phyloP scores from a whole-genome alignment of 179 eudicot genomes.

The Gypsophila paniculata region DNA sequence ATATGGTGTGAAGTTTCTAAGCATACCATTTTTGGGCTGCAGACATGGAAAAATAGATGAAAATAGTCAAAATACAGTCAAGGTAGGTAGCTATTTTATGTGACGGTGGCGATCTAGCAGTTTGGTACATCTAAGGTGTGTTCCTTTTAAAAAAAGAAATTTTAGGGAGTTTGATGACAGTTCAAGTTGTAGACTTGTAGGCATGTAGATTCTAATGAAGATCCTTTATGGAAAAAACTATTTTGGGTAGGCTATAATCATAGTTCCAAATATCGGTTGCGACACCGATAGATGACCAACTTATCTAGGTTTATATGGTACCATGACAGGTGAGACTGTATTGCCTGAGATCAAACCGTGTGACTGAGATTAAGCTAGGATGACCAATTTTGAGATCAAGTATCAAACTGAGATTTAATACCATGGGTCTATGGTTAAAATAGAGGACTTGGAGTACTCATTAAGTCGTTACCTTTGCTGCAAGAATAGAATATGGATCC shows the following conservation, averaged over 20 bases:
- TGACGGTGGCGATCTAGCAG: slow-evolving; percentile 9
- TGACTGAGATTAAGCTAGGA: no score
- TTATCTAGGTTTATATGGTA: no score
- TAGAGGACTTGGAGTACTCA: no score
- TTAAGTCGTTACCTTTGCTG: no score
- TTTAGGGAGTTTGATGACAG: not conserved
- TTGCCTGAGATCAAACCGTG: no score
- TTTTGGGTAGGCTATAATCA: no score
- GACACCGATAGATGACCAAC: no score
- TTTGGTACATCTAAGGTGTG: slow-evolving; percentile 5
- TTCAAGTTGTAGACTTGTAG: not conserved
- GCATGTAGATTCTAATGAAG: not conserved
- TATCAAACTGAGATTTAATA: no score
- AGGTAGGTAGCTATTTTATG: slow-evolving; percentile 3
- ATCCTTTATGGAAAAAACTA: not conserved
- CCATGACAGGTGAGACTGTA: no score
- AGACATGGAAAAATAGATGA: not conserved
- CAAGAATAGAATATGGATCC: not conserved
- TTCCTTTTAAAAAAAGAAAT: not conserved
- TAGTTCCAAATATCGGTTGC: no score
- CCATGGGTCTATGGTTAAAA: no score
- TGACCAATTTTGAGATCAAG: no score
- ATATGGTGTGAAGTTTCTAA: not conserved
- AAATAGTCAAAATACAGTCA: not conserved
- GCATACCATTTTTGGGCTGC: not conserved